These are phyloP conservation scores for Gamarada debralockiae DNA, from an alignment of 495 filamentous ascomycete species.

Conservation along the genomic window DNA sequence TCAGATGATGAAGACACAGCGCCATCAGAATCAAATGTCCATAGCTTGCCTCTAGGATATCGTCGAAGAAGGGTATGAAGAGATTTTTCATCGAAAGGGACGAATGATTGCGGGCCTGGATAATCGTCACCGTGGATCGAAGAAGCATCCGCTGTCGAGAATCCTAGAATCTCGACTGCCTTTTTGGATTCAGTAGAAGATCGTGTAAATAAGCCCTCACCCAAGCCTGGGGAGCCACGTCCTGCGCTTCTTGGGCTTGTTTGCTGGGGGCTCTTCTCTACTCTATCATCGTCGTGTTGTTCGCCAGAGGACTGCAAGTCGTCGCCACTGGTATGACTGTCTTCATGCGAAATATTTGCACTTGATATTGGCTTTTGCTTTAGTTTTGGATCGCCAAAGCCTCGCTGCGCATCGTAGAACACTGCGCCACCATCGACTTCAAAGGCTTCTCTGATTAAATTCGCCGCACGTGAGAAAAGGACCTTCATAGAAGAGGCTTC, in stretches of 20 bases:
- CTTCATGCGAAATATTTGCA: neutral
- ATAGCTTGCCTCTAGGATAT: constrained; percentile 58
- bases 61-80: constrained; percentile 42
- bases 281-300: neutral
- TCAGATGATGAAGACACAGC: constrained; percentile 20
- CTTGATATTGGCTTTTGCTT: neutral
- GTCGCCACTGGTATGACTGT: constrained; percentile 10
- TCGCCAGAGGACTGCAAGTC: constrained; percentile 4
- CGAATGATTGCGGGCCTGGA: constrained; percentile 9
- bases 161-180: constrained; percentile 29
- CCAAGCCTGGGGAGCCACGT: neutral
- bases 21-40: constrained; percentile 47
- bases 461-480: constrained; percentile 51
- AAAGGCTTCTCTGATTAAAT: constrained; percentile 53
- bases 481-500: constrained; percentile 15
- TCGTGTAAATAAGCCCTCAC: constrained; percentile 10
- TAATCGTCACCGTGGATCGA: constrained; percentile 23
- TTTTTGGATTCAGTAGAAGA: constrained; percentile 6
- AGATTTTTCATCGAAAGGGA: constrained; percentile 17
- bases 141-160: constrained; percentile 27
- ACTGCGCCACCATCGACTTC: constrained; percentile 52
- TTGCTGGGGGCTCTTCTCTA: neutral
- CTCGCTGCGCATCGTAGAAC: constrained; percentile 40
- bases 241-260: neutral
- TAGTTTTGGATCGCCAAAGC: constrained; percentile 6